phyloP scores from a whole-genome alignment of 2,329 filamentous ascomycete genomes.

The Helotiales sp. region DNA sequence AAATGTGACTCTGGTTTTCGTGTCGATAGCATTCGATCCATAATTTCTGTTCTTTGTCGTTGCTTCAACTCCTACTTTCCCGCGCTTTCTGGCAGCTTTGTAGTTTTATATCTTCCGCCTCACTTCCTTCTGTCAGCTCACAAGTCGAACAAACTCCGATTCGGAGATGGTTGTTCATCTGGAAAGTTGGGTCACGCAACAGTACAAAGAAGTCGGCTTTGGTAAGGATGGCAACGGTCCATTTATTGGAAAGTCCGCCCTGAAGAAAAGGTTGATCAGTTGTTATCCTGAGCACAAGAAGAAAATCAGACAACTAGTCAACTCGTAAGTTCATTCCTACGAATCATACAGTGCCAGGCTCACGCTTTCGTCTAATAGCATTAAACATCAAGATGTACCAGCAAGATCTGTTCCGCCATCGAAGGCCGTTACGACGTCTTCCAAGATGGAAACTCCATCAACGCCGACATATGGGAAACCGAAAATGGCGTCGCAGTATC shows the following conservation, averaged over 20 bases:
- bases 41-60: conserved; percentile 10
- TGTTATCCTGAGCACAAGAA: conserved; percentile 19
- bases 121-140: neutral
- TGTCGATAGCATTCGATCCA: neutral
- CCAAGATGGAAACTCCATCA: conserved; percentile 8
- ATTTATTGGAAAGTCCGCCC: conserved; percentile 24
- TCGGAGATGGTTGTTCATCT: conserved; percentile 19
- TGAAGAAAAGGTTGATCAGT: conserved; percentile 24
- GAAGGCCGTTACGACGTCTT: conserved; percentile 6
- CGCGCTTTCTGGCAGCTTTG: conserved; percentile 9
- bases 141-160: neutral
- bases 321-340: conserved; percentile 14
- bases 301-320: conserved; percentile 20
- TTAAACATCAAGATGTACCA: conserved; percentile 20
- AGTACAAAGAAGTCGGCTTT: conserved; percentile 25
- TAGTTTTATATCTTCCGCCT: conserved; percentile 1
- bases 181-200: conserved; percentile 22
- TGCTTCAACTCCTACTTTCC: conserved; percentile 13
- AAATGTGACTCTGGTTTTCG: conserved; percentile 8
- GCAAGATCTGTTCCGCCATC: conserved; percentile 15
- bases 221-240: conserved; percentile 18
- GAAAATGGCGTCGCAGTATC: conserved; percentile 2
- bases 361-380: conserved; percentile 16
- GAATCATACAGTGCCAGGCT: neutral
- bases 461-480: neutral